These are phyloP conservation scores for Ustilago crameri DNA, from an alignment of 1,284 basidiomycete species.

Conservation along the genomic window DNA sequence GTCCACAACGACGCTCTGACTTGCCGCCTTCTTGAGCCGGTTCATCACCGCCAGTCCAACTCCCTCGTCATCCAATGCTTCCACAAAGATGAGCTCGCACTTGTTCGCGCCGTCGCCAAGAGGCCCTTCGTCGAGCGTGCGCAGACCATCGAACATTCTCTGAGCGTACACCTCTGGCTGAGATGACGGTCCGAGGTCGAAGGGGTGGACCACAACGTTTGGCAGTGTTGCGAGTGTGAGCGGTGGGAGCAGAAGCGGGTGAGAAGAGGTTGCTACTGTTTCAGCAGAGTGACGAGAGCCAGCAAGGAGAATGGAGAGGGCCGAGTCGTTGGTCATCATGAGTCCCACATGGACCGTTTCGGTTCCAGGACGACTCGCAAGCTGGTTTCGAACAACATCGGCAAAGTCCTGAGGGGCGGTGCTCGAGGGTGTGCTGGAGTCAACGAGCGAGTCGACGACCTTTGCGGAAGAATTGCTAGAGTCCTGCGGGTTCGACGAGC, in stretches of 20 bases:
- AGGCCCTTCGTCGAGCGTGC: constrained; percentile 76
- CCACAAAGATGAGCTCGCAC: constrained; percentile 86
- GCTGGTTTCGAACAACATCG: constrained; percentile 23
- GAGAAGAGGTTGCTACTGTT: not conserved
- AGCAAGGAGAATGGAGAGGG: constrained; percentile 13
- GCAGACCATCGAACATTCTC: constrained; percentile 86
- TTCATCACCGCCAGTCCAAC: constrained; percentile 98
- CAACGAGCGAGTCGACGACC: constrained; percentile 28
- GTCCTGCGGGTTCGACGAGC: not conserved
- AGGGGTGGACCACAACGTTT: constrained; percentile 56
- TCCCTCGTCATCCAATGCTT: constrained; percentile 82
- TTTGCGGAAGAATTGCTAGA: constrained; percentile 3
- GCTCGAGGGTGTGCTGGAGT: not conserved
- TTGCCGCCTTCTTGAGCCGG: constrained; percentile 90
- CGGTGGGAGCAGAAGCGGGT: constrained; percentile 22
- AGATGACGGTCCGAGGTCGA: constrained; percentile 74
- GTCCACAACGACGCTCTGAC: constrained; percentile 45
- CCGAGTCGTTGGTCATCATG: constrained; percentile 48
- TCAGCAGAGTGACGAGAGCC: not conserved
- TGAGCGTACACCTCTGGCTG: constrained; percentile 80
- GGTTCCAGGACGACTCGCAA: constrained; percentile 1
- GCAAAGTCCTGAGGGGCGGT: constrained; percentile 14
- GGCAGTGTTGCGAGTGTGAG: constrained; percentile 3
- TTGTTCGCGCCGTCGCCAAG: constrained; percentile 42
- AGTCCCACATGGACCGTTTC: constrained; percentile 33